Percentiles rank a stretch among this genome's conserved stretches.
These are phyloP conservation scores for Globisporangium carolinianum DNA, from an alignment of 352 stramenopile genomes.

Conservation along the genomic window DNA sequence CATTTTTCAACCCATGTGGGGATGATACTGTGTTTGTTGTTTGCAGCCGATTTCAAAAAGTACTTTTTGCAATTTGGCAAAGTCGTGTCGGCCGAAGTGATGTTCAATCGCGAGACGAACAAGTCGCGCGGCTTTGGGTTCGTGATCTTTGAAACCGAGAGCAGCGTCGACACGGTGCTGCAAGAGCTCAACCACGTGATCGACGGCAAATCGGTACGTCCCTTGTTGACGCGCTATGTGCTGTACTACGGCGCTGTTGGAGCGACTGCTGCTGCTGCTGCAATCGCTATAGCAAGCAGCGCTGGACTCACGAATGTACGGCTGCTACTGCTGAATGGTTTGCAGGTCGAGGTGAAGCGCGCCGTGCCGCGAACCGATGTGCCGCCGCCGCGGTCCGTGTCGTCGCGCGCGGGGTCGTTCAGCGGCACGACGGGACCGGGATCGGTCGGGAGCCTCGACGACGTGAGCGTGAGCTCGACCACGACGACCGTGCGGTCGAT, in stretches of 20 bases:
- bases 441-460: constrained; percentile 66
- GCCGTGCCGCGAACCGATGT: constrained; percentile 80
- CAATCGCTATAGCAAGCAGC: too few species aligned
- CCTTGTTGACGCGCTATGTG: not conserved
- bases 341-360: constrained; percentile 76
- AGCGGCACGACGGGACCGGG: constrained; percentile 67
- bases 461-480: constrained; percentile 43
- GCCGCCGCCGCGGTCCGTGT: constrained; percentile 63
- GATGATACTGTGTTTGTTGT: not conserved
- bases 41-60: constrained; percentile 81
- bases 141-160: constrained; percentile 89
- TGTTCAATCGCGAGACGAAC: constrained; percentile 94
- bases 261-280: too few species aligned
- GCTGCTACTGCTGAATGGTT: not conserved
- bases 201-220: constrained; percentile 81
- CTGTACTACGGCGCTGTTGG: not conserved
- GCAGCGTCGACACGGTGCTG: constrained; percentile 82
- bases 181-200: constrained; percentile 88
- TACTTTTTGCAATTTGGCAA: constrained; percentile 93
- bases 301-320: not conserved
- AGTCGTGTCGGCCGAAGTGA: constrained; percentile 90
- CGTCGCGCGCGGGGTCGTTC: constrained; percentile 67
- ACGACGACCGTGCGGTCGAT: constrained; percentile 45
- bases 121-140: constrained; percentile 92
- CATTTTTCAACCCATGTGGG: constrained; percentile 1